Evolutionary conservation across 495 filamentous ascomycete genomes (phyloP), one percentile per base, ranked within the genome.

Genomic region (Daldinia childiae): DNA sequence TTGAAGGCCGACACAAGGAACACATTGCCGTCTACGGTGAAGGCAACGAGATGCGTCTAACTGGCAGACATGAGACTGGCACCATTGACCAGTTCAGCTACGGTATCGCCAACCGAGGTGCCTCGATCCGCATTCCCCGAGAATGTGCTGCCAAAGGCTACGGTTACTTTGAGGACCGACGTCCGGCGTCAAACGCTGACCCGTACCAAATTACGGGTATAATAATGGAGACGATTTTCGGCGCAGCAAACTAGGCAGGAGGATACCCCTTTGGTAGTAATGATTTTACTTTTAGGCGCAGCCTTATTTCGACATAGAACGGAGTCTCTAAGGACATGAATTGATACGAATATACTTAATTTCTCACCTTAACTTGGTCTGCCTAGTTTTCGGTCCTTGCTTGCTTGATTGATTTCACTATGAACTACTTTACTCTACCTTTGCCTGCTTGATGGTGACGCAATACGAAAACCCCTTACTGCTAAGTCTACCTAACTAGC

Each of bases 1-100:
- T 98, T 62, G 89, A 91, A 82, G 87, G 87, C 78, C 94, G 95
- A 75, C 94, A 98, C 83, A 83, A 83, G 74, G 95, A 98, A 87
- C 96, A 98, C 86, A 98, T 98, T 81, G 89, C 90, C 74, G 95
- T 98, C 73, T 99, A 99, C 82, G 95, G 95, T 77, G 92, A 95
- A 84, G 95, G 93, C 80, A 98, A 99, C 84, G 92, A 84, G 64
- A 69, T 85, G 73, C 95, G 95, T 82, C 91, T 99, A 76, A 99
- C 96, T 65, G 95, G 95, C 75, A 87, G 88, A 76, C 95, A 98
- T 85, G 96, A 99, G 91, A 99, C 95, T 36, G 93, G 91, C 38
- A 87, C 83, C 79, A 97, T 97, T 79, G 95, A 99, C 80, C 88
- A 90, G 79, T 99, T 99, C 88, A 91, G 88, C 77, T 98, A 90